A percentile compares a stretch with the other conserved stretches of the same genome.
Conservation (phyloP, 306 rosid species). For the Potentilla sterilis region DNA sequence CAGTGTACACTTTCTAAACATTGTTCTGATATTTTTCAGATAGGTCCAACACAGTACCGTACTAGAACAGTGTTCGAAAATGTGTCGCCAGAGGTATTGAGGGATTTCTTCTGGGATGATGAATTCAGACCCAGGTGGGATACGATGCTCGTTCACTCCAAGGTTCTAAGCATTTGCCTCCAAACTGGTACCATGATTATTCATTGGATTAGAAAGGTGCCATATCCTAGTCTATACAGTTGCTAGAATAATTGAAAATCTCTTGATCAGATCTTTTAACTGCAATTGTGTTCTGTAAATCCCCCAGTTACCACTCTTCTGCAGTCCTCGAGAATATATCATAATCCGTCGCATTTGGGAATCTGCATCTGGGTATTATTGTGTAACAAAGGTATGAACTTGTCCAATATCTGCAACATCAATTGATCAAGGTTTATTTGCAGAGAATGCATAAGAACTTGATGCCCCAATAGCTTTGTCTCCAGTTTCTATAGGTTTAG, state of each 20-base stretch:
- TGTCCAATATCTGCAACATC: background rate
- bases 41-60: constrained; percentile 9
- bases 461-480: background rate
- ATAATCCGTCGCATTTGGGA: constrained; percentile 12
- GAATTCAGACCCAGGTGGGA: constrained; percentile 20
- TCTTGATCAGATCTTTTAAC: background rate
- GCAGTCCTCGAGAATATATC: constrained; percentile 11
- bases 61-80: constrained; percentile 14
- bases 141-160: background rate
- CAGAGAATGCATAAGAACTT: background rate
- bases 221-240: background rate
- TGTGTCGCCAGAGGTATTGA: background rate
- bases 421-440: background rate
- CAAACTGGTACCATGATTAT: constrained; percentile 14
- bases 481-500: background rate
- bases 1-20: background rate
- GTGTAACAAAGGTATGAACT: constrained; percentile 13
- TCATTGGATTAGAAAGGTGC: constrained; percentile 14
- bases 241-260: background rate
- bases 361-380: constrained; percentile 8
- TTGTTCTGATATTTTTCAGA: constrained; percentile 2
- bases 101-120: constrained; percentile 22
- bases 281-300: background rate
- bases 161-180: background rate
- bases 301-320: constrained; percentile 8